phyloP scores from a whole-genome alignment of 1,139 yeast species.

The Yamadazyma friedrichii region DNA sequence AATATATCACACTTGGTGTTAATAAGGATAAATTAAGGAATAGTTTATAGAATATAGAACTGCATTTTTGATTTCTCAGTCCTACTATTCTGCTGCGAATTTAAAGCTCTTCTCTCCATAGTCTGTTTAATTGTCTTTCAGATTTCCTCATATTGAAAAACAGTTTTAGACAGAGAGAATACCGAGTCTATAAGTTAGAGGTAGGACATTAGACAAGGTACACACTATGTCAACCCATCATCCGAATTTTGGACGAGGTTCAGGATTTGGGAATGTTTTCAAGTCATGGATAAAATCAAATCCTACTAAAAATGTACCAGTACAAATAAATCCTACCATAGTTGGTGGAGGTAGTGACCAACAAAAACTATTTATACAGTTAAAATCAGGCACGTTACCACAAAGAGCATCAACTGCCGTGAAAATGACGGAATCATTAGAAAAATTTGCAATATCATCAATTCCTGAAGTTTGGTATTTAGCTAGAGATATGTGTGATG shows the following conservation, averaged over 20 bases:
- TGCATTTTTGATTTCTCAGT: too few species aligned
- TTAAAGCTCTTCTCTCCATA: conserved; percentile 1
- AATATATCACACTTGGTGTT: conserved; percentile 39
- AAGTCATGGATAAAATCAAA: conserved; percentile 49
- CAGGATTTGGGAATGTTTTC: conserved; percentile 49
- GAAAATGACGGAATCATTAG: conserved; percentile 49
- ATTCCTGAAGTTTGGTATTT: conserved; percentile 78
- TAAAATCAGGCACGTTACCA: conserved; percentile 36
- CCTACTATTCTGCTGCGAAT: background rate
- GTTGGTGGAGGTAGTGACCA: conserved; percentile 62
- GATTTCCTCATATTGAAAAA: background rate
- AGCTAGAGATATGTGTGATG: conserved; percentile 54
- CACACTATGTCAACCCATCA: conserved; percentile 25
- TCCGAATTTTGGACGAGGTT: conserved; percentile 30
- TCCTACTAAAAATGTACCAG: conserved; percentile 33
- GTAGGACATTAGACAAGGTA: too few species aligned
- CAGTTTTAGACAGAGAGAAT: background rate
- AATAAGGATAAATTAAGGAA: background rate
- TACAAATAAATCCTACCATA: conserved; percentile 53
- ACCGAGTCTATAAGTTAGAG: background rate
- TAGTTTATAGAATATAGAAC: background rate
- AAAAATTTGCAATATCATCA: conserved; percentile 53
- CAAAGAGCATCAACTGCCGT: conserved; percentile 54
- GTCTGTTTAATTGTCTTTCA: background rate
- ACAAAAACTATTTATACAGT: conserved; percentile 40